Conservation (phyloP, 1,284 basidiomycete species). For the Anthracocystis setariae region DNA sequence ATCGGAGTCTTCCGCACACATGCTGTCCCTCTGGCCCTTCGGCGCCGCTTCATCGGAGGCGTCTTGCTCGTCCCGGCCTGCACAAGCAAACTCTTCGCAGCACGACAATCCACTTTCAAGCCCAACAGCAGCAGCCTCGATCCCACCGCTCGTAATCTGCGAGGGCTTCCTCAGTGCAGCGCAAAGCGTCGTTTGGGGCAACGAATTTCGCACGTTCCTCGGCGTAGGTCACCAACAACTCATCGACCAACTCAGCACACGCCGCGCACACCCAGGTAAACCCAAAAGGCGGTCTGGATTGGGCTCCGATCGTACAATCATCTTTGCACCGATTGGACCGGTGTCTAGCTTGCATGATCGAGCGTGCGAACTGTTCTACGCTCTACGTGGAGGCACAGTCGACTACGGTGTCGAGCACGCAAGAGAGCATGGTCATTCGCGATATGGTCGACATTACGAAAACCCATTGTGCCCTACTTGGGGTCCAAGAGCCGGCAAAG, state of each 20-base stretch:
- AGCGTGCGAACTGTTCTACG: constrained; percentile 74
- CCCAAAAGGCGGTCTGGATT: constrained; percentile 5
- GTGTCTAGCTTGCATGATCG: constrained; percentile 74
- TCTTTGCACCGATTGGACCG: constrained; percentile 68
- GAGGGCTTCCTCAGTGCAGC: constrained; percentile 73
- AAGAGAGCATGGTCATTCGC: constrained; percentile 68
- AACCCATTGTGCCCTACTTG: constrained; percentile 72
- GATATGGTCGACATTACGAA: constrained; percentile 70
- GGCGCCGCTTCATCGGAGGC: neutral
- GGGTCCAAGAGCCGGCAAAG: constrained; percentile 63
- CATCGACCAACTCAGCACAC: constrained; percentile 7
- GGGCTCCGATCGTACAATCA: constrained; percentile 13
- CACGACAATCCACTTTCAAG: neutral
- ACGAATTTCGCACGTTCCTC: constrained; percentile 42
- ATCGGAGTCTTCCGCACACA: neutral
- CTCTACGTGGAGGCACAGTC: constrained; percentile 72
- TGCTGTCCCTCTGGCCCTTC: constrained; percentile 14
- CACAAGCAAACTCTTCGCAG: neutral
- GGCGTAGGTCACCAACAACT: constrained; percentile 41
- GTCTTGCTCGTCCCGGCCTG: neutral
- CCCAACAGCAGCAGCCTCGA: constrained; percentile 3
- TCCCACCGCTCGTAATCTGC: constrained; percentile 72
- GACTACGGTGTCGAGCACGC: constrained; percentile 70
- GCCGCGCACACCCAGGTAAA: neutral
- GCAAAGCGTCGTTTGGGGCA: constrained; percentile 71